Evolutionary conservation across 176 grass and related monocot genomes (phyloP), one percentile per base, ranked within the genome.

Genomic region (Zea luxurians): DNA sequence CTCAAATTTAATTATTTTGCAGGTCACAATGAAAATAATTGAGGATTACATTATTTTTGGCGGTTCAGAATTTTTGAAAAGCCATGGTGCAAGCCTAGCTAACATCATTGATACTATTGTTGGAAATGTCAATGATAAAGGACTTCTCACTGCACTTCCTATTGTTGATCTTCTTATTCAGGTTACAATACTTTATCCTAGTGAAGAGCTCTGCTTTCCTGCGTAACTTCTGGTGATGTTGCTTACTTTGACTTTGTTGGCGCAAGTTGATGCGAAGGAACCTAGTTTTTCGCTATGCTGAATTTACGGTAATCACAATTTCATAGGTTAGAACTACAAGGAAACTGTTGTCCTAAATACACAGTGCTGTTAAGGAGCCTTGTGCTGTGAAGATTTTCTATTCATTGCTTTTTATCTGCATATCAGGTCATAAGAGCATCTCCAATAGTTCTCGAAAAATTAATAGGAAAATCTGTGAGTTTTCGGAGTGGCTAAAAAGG

Each of bases 121-220:
- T 85, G 88, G 81, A 77, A 99, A 85, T 83, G 96, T 95, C 50
- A 99, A 95, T 81, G 96, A 99, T 72, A 99, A 95, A 70, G 96
- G 92, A 57, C 83, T 95, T 76, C 81, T 95, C 82, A 85, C 88
- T 47, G 68, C 86, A 45, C 90, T 99, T 66, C 82, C 89, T 72
- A 64, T 89, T 36, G 84, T 99, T 70, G 96, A 99, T 89, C 73
- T 99, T 83, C 83, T 99, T 76, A 61, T 99, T 75, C 96, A 99
- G 92, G 96, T 99, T 91, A 89, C 57, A 74, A 66, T 67, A 60
- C 66, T 80, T 38, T 9, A 12, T 15, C 42, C 59, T 61, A 40
- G 15, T 72, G 7, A 61, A 76, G 70, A 80, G 41, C 37, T 65
- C 18, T 75, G 20, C 16, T 68, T 85, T 64, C 50, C 37, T 54